Evolutionary conservation across 495 filamentous ascomycete species (phyloP).

Genomic region (Glutinoglossum americanum): DNA sequence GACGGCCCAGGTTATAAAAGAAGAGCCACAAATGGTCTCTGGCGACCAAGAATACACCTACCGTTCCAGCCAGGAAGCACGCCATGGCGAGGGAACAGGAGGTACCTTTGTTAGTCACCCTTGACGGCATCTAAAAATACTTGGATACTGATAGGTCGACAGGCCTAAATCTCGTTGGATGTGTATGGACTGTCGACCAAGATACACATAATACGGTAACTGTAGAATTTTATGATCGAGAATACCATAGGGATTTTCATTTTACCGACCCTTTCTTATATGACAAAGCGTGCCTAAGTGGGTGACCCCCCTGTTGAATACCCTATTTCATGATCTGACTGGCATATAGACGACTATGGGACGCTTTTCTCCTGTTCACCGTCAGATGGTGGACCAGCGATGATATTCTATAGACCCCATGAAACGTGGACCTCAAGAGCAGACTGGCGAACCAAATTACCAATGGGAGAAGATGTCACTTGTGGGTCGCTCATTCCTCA

Average conservation of each 20-base stretch:
- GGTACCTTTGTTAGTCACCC: conserved; percentile 50
- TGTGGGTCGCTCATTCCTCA: conserved; percentile 15
- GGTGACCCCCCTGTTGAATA: conserved; percentile 10
- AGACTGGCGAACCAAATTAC: conserved; percentile 77
- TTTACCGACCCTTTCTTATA: conserved; percentile 91
- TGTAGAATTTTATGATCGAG: conserved; percentile 90
- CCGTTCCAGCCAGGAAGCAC: conserved; percentile 87
- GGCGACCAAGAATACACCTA: conserved; percentile 51
- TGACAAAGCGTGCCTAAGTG: conserved; percentile 77
- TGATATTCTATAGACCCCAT: conserved; percentile 89
- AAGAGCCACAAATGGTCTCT: conserved; percentile 22
- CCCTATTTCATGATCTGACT: conserved; percentile 9
- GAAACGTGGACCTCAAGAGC: conserved; percentile 83
- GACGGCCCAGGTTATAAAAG: conserved; percentile 38
- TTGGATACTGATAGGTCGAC: conserved; percentile 10
- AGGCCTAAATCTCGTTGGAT: conserved; percentile 70
- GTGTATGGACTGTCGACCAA: conserved; percentile 94
- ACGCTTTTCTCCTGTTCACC: conserved; percentile 70
- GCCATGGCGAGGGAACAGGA: conserved; percentile 80
- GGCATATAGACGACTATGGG: conserved; percentile 46
- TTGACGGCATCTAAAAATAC: not conserved
- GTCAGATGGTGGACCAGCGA: conserved; percentile 42
- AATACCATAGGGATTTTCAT: conserved; percentile 81
- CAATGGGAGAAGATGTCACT: conserved; percentile 55
- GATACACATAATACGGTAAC: conserved; percentile 88